Conservation (phyloP, 2,329 filamentous ascomycete species). For the Beauveria scarabaeidicola region DNA sequence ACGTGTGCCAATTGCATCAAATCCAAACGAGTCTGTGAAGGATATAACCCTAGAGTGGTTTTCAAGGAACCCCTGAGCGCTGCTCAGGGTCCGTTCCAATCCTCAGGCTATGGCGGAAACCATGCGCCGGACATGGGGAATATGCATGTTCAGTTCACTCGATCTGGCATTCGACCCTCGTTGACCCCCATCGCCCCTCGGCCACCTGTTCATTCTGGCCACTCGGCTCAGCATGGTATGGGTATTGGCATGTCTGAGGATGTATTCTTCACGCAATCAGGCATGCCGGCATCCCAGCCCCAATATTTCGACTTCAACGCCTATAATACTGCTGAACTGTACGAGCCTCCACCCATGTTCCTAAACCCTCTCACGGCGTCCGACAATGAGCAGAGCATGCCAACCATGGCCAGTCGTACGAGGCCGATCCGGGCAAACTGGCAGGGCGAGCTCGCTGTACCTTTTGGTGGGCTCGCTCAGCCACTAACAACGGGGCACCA, state of each 20-base stretch:
- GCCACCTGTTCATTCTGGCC: background rate
- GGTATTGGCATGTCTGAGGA: background rate
- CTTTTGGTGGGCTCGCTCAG: background rate
- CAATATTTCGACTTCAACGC: conserved; percentile 9
- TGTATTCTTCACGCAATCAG: conserved; percentile 6
- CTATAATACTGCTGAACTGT: background rate
- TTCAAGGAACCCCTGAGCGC: conserved; percentile 67
- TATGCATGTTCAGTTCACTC: conserved; percentile 4
- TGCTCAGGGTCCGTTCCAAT: conserved; percentile 4
- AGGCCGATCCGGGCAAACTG: background rate
- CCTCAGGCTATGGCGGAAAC: conserved; percentile 7
- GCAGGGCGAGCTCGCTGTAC: background rate
- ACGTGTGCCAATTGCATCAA: conserved; percentile 80
- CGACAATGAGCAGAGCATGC: background rate
- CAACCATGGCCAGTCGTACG: background rate
- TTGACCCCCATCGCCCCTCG: conserved; percentile 36
- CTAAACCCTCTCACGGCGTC: conserved; percentile 2
- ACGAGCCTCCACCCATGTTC: background rate
- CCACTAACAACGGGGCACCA: background rate
- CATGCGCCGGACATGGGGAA: conserved; percentile 22
- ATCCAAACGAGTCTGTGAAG: conserved; percentile 75
- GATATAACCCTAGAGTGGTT: conserved; percentile 71
- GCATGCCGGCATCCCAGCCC: background rate
- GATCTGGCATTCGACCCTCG: conserved; percentile 16
- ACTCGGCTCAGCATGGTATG: background rate